Evolutionary conservation across 768 basidiomycete genomes (phyloP).

Genomic region (Gautieria morchelliformis): DNA sequence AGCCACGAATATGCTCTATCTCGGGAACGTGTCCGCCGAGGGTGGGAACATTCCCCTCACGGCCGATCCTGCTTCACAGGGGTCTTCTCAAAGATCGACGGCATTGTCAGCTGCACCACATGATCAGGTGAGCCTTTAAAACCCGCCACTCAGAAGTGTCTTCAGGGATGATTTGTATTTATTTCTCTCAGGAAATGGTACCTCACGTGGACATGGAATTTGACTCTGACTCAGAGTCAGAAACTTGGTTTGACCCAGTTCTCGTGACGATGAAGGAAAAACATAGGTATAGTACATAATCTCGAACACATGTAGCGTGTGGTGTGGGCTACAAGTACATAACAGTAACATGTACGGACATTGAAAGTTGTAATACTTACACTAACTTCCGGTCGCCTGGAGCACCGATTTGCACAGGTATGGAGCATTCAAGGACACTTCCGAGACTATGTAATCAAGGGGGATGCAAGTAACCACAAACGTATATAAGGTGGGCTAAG

Average conservation of each 20-base stretch:
- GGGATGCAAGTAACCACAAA: background rate
- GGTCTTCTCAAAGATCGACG: background rate
- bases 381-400: too few relatives aligned
- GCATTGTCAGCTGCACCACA: background rate
- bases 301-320: too few relatives aligned
- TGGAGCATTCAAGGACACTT: too few relatives aligned
- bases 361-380: too few relatives aligned
- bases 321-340: too few relatives aligned
- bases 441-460: background rate
- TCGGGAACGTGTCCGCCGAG: background rate
- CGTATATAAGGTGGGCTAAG: constrained; percentile 15
- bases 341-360: too few relatives aligned
- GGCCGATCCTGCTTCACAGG: background rate
- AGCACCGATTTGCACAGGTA: too few relatives aligned
- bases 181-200: background rate
- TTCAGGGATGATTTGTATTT: background rate
- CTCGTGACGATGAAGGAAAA: too few relatives aligned
- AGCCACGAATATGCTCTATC: background rate
- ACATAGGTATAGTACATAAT: too few relatives aligned
- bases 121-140: constrained; percentile 6
- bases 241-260: too few relatives aligned
- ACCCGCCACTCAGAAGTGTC: background rate
- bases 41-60: background rate
- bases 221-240: constrained; percentile 1
- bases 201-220: constrained; percentile 4